These are phyloP conservation scores for Leucocoprinus leucothites DNA, from an alignment of 768 basidiomycete species.

Conservation along the genomic window DNA sequence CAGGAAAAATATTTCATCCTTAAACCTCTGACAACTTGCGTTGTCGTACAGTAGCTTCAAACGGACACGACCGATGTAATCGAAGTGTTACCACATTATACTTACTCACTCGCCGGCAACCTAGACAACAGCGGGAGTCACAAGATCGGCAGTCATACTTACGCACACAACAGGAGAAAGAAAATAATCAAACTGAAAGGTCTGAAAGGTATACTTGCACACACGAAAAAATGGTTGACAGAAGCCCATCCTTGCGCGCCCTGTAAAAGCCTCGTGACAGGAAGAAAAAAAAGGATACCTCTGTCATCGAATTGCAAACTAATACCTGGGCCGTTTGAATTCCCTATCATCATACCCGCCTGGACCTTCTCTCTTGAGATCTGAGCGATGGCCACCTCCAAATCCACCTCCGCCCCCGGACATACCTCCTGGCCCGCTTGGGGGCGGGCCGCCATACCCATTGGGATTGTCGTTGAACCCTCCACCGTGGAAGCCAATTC, in stretches of 20 bases:
- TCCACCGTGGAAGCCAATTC: constrained; percentile 68
- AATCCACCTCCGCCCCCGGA: constrained; percentile 33
- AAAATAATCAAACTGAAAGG: constrained; percentile 5
- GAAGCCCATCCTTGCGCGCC: background rate
- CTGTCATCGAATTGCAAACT: constrained; percentile 24
- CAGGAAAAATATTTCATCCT: background rate
- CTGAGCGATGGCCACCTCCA: constrained; percentile 59
- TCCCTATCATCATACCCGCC: constrained; percentile 84
- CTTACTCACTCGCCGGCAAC: constrained; percentile 9
- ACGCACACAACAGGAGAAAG: constrained; percentile 18
- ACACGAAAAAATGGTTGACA: constrained; percentile 1
- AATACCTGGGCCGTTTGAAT: constrained; percentile 78
- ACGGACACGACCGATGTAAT: background rate
- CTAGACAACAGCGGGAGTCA: background rate
- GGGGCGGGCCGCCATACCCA: constrained; percentile 44
- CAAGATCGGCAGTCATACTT: constrained; percentile 18
- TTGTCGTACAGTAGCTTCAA: constrained; percentile 5
- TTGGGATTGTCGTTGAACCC: constrained; percentile 53
- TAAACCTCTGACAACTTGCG: background rate
- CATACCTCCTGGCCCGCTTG: constrained; percentile 37
- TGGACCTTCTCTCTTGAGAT: constrained; percentile 75
- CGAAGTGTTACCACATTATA: constrained; percentile 5
- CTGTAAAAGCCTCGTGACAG: constrained; percentile 9
- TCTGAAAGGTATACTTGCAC: constrained; percentile 17
- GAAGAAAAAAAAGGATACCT: constrained; percentile 13